Conservation (phyloP, 495 filamentous ascomycete species). For the Annulohypoxylon maeteangense region DNA sequence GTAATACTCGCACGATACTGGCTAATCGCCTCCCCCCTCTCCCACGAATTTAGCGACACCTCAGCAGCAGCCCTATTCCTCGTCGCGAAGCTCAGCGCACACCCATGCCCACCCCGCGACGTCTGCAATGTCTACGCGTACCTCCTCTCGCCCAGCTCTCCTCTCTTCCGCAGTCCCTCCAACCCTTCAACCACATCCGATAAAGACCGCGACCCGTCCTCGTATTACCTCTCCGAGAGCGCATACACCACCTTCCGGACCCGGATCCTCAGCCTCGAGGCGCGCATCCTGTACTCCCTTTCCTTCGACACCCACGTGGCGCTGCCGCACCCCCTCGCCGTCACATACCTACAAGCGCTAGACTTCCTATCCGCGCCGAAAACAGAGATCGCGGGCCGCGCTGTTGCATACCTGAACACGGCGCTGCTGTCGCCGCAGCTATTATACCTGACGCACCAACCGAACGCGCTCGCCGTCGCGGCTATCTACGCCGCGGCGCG, state of each 20-base stretch:
- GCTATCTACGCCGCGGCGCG: conserved; percentile 90
- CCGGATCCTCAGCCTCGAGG: conserved; percentile 75
- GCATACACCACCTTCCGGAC: conserved; percentile 70
- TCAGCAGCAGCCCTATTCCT: conserved; percentile 87
- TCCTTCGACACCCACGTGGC: conserved; percentile 86
- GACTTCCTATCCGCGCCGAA: conserved; percentile 60
- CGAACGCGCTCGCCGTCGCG: conserved; percentile 82
- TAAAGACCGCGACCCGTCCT: conserved; percentile 55
- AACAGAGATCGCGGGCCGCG: conserved; percentile 65
- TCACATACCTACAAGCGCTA: conserved; percentile 93
- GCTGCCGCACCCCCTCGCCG: conserved; percentile 84
- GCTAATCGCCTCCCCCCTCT: conserved; percentile 64
- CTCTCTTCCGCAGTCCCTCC: conserved; percentile 61
- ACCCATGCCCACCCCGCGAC: conserved; percentile 78
- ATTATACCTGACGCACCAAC: conserved; percentile 92
- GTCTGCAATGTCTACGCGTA: conserved; percentile 86
- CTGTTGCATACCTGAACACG: conserved; percentile 82
- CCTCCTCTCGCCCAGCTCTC: conserved; percentile 74
- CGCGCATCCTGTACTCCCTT: conserved; percentile 76
- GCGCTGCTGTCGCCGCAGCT: conserved; percentile 87
- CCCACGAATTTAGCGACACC: conserved; percentile 68
- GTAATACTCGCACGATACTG: conserved; percentile 92
- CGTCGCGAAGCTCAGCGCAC: conserved; percentile 82
- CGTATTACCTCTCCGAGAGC: conserved; percentile 79
- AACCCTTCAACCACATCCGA: not conserved